Percentiles rank a stretch among this genome's conserved stretches.
Conservation (phyloP, 2,329 filamentous ascomycete genomes). For the Lasiodiplodia sp. region DNA sequence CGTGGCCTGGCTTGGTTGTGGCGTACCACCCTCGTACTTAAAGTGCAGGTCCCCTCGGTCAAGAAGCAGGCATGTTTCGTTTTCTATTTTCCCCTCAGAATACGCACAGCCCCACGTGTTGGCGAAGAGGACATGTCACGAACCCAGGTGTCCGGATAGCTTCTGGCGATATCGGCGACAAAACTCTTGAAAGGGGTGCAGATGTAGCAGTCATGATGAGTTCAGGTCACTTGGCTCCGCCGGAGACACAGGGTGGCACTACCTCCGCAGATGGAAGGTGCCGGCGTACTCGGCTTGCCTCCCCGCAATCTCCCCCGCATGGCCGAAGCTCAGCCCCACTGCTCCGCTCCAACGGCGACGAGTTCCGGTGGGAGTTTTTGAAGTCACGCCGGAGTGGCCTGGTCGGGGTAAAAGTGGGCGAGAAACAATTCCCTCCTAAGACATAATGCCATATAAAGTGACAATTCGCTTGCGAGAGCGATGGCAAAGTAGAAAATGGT, state of each 20-base stretch:
- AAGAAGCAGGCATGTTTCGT: background rate
- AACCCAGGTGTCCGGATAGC: background rate
- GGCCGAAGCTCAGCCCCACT: background rate
- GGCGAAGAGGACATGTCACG: background rate
- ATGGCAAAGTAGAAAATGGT: background rate
- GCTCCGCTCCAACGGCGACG: too few species aligned
- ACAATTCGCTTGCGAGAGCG: background rate
- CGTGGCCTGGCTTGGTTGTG: background rate
- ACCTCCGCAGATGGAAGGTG: conserved; percentile 2
- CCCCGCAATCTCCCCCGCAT: conserved; percentile 26
- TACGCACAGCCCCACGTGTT: background rate
- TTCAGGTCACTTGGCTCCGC: background rate
- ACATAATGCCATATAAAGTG: conserved; percentile 1
- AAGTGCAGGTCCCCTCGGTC: background rate
- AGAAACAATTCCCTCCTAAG: background rate
- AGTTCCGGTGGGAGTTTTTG: too few species aligned
- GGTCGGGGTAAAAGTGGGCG: background rate
- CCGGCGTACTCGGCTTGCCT: conserved; percentile 11
- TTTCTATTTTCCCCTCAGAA: background rate
- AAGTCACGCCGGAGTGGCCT: too few species aligned
- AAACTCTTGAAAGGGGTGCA: background rate
- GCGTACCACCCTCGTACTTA: background rate
- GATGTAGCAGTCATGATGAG: background rate
- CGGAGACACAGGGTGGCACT: background rate
- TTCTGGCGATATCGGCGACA: background rate